Evolutionary conservation across 1,284 basidiomycete species (phyloP).

Genomic region (Malassezia obtusa): DNA sequence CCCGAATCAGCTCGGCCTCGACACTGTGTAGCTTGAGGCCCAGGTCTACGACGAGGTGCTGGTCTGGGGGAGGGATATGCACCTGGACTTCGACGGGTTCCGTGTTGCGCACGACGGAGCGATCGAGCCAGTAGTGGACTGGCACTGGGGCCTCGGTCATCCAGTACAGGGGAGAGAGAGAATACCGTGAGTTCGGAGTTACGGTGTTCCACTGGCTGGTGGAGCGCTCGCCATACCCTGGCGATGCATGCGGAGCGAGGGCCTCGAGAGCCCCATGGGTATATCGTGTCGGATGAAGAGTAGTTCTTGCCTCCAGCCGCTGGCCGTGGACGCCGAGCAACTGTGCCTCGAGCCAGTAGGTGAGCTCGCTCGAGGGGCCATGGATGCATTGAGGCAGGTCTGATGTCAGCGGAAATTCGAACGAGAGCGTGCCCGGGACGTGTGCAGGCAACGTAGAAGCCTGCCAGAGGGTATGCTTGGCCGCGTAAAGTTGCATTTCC

Average conservation of each 20-base stretch:
- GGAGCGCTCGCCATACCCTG: slow-evolving; percentile 16
- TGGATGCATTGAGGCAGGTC: slow-evolving; percentile 46
- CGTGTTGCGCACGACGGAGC: slow-evolving; percentile 37
- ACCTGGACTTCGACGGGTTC: slow-evolving; percentile 40
- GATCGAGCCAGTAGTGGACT: slow-evolving; percentile 32
- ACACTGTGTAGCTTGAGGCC: slow-evolving; percentile 34
- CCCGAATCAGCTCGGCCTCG: slow-evolving; percentile 34
- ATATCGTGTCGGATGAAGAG: slow-evolving; percentile 39
- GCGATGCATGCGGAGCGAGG: slow-evolving; percentile 15
- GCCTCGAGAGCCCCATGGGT: slow-evolving; percentile 19
- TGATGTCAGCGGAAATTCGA: slow-evolving; percentile 34
- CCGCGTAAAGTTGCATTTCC: slow-evolving; percentile 28
- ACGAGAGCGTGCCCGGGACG: slow-evolving; percentile 33
- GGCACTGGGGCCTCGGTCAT: slow-evolving; percentile 20
- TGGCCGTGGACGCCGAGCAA: slow-evolving; percentile 20
- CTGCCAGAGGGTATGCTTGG: slow-evolving; percentile 29
- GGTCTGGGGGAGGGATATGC: slow-evolving; percentile 35
- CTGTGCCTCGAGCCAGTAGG: slow-evolving; percentile 30
- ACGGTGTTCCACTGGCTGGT: slow-evolving; percentile 10
- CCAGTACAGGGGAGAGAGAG: slow-evolving; percentile 30
- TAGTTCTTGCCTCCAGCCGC: slow-evolving; percentile 20
- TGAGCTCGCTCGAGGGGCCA: slow-evolving; percentile 26
- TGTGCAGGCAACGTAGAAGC: background rate
- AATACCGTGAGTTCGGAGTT: slow-evolving; percentile 15
- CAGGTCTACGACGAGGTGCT: slow-evolving; percentile 23